Base-by-base conservation (phyloP, 1,284 basidiomycete species). In the Leucoagaricus sp. region DNA sequence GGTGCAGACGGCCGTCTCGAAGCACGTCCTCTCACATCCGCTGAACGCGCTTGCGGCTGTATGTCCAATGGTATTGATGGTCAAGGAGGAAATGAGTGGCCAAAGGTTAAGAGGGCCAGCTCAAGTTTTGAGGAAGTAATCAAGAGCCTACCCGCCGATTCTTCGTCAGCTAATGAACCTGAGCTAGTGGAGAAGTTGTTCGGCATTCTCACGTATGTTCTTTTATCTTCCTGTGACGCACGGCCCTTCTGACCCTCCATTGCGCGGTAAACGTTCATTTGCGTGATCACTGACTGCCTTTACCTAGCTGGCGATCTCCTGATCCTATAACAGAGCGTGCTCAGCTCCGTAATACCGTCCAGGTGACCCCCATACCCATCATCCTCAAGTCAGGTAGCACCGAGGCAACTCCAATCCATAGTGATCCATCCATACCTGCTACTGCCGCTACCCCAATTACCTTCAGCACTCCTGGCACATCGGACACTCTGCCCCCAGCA, bases 11-110 rank as follows among this genome's bases (percentile, higher is more conserved):
- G 86, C 29, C 65, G 61, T 23, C 75, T 92, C 62, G 72, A 72
- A n/a, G 70, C 75, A 47, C 84, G 86, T 10, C 59, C 76, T 13
- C 77, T 91, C 13, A 70, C 74, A 4, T 61, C 69, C 17, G 66
- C 72, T 17, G 83, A 91, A 64, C 69, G 77, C 54, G 64, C 64
- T 52, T 76, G 74, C 60, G 83, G 83, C 3, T 87, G 81, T 1
- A 69, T 92, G 48, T 91, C 91, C 15, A 93, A 93, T 65, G 87
- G 87, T 10, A 72, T 89, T 50, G 87, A 90, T 64, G 81, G 79
- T 21, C 56, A 69, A 47, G 84, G 76, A 45, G 83, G 77, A 36
- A 71, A 75, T 53, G 73, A 77, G 19, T 92, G 89, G 89, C 85
- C 85, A 28, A 93, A 92, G 72, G 81, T 92, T 9, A 71, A 75